Evolutionary conservation across 306 rosid species (phyloP).

Genomic region (Begonia masoniana): DNA sequence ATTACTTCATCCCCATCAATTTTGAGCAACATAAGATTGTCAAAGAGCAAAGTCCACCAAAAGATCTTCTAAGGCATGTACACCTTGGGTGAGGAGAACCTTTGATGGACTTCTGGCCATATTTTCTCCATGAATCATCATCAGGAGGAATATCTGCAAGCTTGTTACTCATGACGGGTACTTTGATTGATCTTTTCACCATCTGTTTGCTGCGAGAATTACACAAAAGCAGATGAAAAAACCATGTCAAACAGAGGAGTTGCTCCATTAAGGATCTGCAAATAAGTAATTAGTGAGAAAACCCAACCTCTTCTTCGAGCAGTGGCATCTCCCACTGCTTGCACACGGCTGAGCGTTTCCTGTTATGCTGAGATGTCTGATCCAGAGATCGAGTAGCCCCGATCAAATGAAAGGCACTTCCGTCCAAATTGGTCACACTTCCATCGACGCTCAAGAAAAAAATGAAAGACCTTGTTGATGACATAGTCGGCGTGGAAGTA

Average conservation of each 20-base stretch:
- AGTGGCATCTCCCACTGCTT: constrained; percentile 84
- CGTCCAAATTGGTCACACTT: too few species aligned
- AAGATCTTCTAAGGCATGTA: background rate
- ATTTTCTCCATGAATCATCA: constrained; percentile 98
- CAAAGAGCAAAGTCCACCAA: too few species aligned
- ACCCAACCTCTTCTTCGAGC: constrained; percentile 91
- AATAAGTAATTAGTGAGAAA: constrained; percentile 3
- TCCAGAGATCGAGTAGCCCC: too few species aligned
- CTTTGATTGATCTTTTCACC: constrained; percentile 89
- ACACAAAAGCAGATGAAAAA: background rate
- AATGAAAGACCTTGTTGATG: too few species aligned
- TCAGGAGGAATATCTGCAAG: constrained; percentile 98
- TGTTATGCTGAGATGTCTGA: too few species aligned
- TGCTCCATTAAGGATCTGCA: too few species aligned
- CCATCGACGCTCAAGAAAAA: too few species aligned
- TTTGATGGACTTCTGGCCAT: constrained; percentile 98
- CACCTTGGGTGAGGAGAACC: constrained; percentile 99
- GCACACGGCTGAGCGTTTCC: constrained; percentile 83
- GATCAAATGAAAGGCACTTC: too few species aligned
- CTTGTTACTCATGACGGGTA: constrained; percentile 94
- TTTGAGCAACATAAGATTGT: too few species aligned
- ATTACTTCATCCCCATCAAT: too few species aligned
- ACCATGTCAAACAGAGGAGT: background rate
- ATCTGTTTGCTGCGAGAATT: constrained; percentile 60
- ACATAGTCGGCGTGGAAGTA: too few species aligned